Base-by-base conservation (phyloP, 768 basidiomycete species). In the Trametes coccinea region DNA sequence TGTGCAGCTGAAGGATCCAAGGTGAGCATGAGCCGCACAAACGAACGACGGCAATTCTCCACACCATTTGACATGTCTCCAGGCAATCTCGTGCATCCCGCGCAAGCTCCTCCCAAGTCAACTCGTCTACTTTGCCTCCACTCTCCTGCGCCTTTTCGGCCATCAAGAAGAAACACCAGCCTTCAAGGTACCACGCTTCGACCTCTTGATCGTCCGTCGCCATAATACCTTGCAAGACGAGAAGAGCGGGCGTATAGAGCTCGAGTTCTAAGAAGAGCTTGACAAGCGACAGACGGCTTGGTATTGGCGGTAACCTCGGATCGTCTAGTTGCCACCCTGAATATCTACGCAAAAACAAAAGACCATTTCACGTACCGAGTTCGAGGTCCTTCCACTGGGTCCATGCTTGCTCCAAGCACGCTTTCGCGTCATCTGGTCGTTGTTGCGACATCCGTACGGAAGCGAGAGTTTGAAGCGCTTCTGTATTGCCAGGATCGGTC, bases 181-280 rank as follows among this genome's bases (percentile, higher is more conserved):
- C 94, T 74, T 95, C 93, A 31, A 96, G 83, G 70, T 96, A 96
- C 88, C 94, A 95, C 1, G 88, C 94, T 67, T 95, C 93, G 11
- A 94, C 87, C 55, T 92, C 89, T 69, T 92, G 82, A 65, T 94
- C 91, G 72, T 95, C 93, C 0, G 86, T 75, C 9, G 88, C 82
- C 74, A 95, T 86, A 9, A 95, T 80, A 11, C 89, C 90, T 46
- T 91, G 85, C 30, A 96, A 74, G 13, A 95, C 85, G 10, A 87
- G 73, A 5, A 95, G 75, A 1, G 93, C 93, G 29, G 87, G 85
- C 0, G 86, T 77, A 70, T 84, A 90, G 4, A 89, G 76, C 2
- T 78, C 74, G 17, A 95, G 78, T 72, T 97, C 94, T 27, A 95
- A 79, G 70, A 95, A 88, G 0, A 93, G 75, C 70, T 89, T 90